phyloP scores from a whole-genome alignment of 1,284 basidiomycete genomes.

The Rhodotorula glutinis region DNA sequence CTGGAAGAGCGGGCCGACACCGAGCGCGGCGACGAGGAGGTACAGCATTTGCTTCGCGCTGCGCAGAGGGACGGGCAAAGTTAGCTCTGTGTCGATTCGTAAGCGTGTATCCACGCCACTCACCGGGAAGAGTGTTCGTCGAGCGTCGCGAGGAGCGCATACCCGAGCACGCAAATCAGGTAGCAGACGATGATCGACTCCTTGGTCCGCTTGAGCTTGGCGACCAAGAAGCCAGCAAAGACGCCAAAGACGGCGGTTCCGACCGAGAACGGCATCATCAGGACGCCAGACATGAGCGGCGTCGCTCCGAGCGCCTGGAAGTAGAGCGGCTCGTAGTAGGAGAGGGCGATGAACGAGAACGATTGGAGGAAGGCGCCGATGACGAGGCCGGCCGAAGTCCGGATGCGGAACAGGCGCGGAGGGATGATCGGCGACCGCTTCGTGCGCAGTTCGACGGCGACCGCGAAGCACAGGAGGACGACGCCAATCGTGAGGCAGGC shows the following conservation, averaged over 20 bases:
- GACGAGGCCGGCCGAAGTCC: constrained; percentile 67
- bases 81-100: too few species aligned
- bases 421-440: constrained; percentile 75
- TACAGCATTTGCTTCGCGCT: constrained; percentile 38
- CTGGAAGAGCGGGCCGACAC: constrained; percentile 41
- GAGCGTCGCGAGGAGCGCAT: constrained; percentile 44
- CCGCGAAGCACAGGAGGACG: constrained; percentile 58
- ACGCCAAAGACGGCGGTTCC: constrained; percentile 58
- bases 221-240: constrained; percentile 62
- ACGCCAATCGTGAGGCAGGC: constrained; percentile 68
- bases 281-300: constrained; percentile 69
- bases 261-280: constrained; percentile 67
- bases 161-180: constrained; percentile 41
- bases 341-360: constrained; percentile 60
- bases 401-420: constrained; percentile 71
- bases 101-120: neutral
- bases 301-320: constrained; percentile 68
- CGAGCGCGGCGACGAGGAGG: constrained; percentile 38
- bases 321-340: constrained; percentile 27
- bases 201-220: constrained; percentile 46
- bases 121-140: constrained; percentile 36
- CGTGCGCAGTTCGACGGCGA: constrained; percentile 64
- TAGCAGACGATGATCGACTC: constrained; percentile 27
- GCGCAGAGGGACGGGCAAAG: neutral
- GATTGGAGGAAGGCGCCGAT: constrained; percentile 65